Evolutionary conservation across 495 filamentous ascomycete species (phyloP), one percentile per base, ranked within the genome.

Genomic region (Corynascus novoguineensis): DNA sequence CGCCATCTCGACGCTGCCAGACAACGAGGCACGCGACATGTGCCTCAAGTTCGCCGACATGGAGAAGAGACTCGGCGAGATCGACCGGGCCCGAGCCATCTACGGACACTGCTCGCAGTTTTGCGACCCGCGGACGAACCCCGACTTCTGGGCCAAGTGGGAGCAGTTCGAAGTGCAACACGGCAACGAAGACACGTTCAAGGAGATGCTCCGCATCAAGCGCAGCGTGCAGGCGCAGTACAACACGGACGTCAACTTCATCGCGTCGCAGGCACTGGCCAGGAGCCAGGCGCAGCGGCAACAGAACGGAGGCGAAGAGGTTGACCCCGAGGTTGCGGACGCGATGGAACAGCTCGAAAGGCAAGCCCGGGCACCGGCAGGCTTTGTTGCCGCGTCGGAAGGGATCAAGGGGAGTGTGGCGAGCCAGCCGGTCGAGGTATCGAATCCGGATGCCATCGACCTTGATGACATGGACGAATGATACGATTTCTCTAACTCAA

Each of bases 21-120:
- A 99, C 69, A 86, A 83, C 64, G 93, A 97, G 74, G 93, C 93
- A 5, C 86, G 88, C 65, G 89, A 95, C 61, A 99, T 97, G 95
- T 97, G 95, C 73, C 83, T 97, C 65, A 97, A 97, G 68, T 99
- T 97, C 60, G 95, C 93, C 9, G 93, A 99, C 68, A 97, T 97
- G 95, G 93, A 99, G 78, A 83, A 95, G 63, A 71, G 93, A 19
- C 83, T 99, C 0, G 93, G 93, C 52, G 93, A 99, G 71, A 96
- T 99, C 66, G 93, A 99, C 69, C 85, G 95, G 40, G 92, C 93
- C 7, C 79, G 93, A 62, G 90, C 90, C 7, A 96, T 99, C 58
- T 99, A 92, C 64, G 93, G 90, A 10, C 93, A 99, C 67, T 93
- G 88, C 17, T 95, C 89, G 14, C 93, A 99, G 67, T 99, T 97